phyloP scores from a whole-genome alignment of 2,329 filamentous ascomycete genomes.

The Fusarium pseudograminearum region DNA sequence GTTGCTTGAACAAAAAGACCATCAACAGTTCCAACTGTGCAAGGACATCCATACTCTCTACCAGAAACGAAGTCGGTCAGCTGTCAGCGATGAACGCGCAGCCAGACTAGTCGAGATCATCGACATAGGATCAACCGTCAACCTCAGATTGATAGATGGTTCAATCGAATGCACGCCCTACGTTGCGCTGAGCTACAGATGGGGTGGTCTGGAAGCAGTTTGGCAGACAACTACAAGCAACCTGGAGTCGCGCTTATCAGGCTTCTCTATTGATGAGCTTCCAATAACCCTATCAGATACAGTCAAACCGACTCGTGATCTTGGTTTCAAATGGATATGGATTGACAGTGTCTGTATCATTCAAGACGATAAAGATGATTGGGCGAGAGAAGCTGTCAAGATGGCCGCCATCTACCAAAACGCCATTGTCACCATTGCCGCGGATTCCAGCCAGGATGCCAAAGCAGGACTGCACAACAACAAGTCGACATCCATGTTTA shows the following conservation, averaged over 20 bases:
- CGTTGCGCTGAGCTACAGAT: slow-evolving; percentile 8
- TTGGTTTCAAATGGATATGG: slow-evolving; percentile 7
- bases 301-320: not conserved
- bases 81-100: not conserved
- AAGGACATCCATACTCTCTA: not conserved
- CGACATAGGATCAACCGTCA: accelerated
- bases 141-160: not conserved
- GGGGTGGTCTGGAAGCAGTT: slow-evolving; percentile 2
- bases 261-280: not conserved
- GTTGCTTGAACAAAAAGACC: not conserved
- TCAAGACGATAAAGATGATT: slow-evolving; percentile 1
- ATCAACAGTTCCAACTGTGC: not conserved
- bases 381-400: slow-evolving; percentile 11
- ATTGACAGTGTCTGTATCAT: slow-evolving; percentile 14
- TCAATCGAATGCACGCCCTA: not conserved
- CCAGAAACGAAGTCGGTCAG: accelerated
- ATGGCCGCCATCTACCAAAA: slow-evolving; percentile 17
- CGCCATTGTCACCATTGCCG: slow-evolving; percentile 2
- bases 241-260: not conserved
- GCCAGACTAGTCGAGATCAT: not conserved
- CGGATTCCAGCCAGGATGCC: not conserved
- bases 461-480: not conserved
- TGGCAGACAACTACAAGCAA: slow-evolving; percentile 10
- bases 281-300: not conserved
- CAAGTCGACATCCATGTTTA: not conserved